Evolutionary conservation across 306 rosid species (phyloP).

Genomic region (Begonia peltatifolia): DNA sequence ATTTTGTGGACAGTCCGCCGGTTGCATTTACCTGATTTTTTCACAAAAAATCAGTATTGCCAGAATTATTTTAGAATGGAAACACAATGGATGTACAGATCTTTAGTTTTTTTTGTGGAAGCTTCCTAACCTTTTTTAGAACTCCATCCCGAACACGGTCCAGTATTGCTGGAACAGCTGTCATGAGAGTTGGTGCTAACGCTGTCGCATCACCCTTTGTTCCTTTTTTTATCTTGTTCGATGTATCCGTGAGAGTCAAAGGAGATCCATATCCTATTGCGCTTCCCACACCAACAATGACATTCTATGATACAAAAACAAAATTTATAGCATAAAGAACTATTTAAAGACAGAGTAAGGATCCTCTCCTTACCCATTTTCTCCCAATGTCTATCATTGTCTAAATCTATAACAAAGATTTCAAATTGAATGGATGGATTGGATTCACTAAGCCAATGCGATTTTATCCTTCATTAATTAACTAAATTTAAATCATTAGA

Average conservation of each 20-base stretch:
- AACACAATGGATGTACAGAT: conserved; percentile 1
- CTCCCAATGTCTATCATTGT: too few relatives aligned
- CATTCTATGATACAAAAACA: conserved; percentile 32
- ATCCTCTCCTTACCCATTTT: too few relatives aligned
- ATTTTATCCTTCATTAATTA: too few relatives aligned
- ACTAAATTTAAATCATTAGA: too few relatives aligned
- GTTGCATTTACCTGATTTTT: conserved; percentile 53
- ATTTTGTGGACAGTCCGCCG: conserved; percentile 67
- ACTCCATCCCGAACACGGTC: conserved; percentile 97
- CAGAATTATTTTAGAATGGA: conserved; percentile 1
- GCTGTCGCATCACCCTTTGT: conserved; percentile 71
- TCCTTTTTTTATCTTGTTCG: conserved; percentile 83
- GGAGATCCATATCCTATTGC: conserved; percentile 91
- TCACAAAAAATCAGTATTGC: not conserved
- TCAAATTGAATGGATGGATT: too few relatives aligned
- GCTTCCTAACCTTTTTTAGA: conserved; percentile 53
- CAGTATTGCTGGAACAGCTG: conserved; percentile 93
- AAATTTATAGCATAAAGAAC: conserved; percentile 14
- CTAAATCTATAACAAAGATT: too few relatives aligned
- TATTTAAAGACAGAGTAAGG: too few relatives aligned
- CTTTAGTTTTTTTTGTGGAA: not conserved
- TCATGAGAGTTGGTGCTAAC: conserved; percentile 75
- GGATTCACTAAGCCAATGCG: too few relatives aligned
- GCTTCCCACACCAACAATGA: conserved; percentile 75
- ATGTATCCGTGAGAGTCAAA: conserved; percentile 87